Evolutionary conservation across 108 stramenopile species (phyloP).

Genomic region (Pelagomonas calceolata): DNA sequence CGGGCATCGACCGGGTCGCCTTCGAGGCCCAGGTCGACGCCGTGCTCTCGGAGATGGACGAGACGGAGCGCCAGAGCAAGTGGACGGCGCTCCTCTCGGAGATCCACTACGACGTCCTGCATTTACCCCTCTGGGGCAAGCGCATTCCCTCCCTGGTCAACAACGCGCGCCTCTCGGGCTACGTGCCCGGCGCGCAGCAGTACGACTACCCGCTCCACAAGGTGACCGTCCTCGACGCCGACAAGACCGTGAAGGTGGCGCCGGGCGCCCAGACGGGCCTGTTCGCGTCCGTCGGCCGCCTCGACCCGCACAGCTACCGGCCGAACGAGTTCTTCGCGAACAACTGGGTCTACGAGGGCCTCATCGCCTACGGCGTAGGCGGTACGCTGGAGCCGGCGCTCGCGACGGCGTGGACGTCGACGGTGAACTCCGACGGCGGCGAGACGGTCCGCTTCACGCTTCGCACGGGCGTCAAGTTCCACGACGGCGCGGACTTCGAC

Average conservation of each 20-base stretch:
- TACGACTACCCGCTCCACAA: conserved; percentile 31
- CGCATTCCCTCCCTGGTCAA: conserved; percentile 48
- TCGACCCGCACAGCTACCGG: conserved; percentile 42
- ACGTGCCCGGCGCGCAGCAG: conserved; percentile 26
- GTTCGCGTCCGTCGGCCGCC: conserved; percentile 35
- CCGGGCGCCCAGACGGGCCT: conserved; percentile 43
- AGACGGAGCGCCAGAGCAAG: conserved; percentile 12
- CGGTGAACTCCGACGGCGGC: conserved; percentile 4
- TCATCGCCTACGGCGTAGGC: conserved; percentile 37
- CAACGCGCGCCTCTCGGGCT: conserved; percentile 37
- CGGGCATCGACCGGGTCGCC: conserved; percentile 35
- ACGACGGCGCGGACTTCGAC: conserved; percentile 48
- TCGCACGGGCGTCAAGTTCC: conserved; percentile 48
- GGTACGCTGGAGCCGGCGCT: conserved; percentile 16
- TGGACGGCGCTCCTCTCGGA: conserved; percentile 44
- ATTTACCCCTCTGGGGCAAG: conserved; percentile 52
- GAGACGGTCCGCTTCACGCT: conserved; percentile 40
- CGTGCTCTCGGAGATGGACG: conserved; percentile 9
- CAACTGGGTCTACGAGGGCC: conserved; percentile 56
- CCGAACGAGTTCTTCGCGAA: conserved; percentile 44
- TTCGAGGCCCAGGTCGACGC: conserved; percentile 32
- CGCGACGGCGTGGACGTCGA: too few relatives aligned
- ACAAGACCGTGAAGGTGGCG: conserved; percentile 28
- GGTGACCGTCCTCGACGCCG: conserved; percentile 22
- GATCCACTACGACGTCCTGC: conserved; percentile 41